Evolutionary conservation across 2,329 filamentous ascomycete genomes (phyloP), one percentile per base, ranked within the genome.

Genomic region (Colletotrichum spaethianum): DNA sequence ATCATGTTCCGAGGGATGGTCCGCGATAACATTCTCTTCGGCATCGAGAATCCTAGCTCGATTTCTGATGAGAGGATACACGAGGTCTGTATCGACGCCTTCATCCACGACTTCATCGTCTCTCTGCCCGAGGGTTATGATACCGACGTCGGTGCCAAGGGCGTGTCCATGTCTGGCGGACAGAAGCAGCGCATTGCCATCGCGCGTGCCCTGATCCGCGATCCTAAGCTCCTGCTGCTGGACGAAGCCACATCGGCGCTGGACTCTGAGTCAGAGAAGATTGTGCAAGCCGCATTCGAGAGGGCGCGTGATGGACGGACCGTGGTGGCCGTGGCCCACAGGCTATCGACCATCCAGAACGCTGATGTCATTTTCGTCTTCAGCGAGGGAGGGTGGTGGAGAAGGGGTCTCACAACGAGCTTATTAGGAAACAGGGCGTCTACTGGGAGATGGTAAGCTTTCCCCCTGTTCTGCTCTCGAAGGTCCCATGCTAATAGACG

Each of bases 231-330:
- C 1, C 78, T 91, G 1, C 79, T 91, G 0, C 81, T 91, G 0
- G 89, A 91, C 61, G 89, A 91, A 76, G 88, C 89, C 3, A 91
- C 89, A 0, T 86, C 83, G 1, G 86, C 85, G 40, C 80, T 91
- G 0, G 88, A 91, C 69, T 87, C 87, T 1, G 83, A 88, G 72
- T 87, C 85, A 0, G 89, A 91, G 76, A 83, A 84, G 42, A 59
- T 88, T 3, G 86, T 94, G 9, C 85, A 90, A 44, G 71, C 71
- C 5, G 73, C 72, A 2, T 72, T 74, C n/a, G 73, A 74, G 42
- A 82, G 77, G 69, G 83, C 82, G 0, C 67, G 72, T 14, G 31
- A 71, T 3, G 71, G 72, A 36, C 52, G 73, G 42, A 85, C 83
- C 3, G 81, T 84, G 40, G 79, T 86, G 60, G 82, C 81, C 6